A percentile compares a stretch with the other conserved stretches of the same genome.
Evolutionary conservation across 768 basidiomycete species (phyloP).

Genomic region (Mycena amicta): DNA sequence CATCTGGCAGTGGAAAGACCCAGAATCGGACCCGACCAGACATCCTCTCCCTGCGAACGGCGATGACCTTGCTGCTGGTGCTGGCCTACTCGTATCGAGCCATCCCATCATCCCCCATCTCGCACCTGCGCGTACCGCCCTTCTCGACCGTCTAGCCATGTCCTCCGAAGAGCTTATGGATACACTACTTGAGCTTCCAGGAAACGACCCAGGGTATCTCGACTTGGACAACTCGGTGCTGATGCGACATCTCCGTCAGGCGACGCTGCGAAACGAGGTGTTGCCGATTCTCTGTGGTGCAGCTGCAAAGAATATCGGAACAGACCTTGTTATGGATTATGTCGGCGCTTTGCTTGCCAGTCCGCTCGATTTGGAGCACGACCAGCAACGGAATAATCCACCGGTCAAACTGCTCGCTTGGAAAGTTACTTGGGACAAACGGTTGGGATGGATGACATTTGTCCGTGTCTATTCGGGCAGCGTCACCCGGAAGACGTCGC

Average conservation of each 20-base stretch:
- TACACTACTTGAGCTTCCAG: conserved; percentile 56
- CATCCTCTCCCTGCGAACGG: conserved; percentile 55
- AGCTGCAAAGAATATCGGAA: conserved; percentile 79
- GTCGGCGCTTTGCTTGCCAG: conserved; percentile 79
- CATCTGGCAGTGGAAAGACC: conserved; percentile 69
- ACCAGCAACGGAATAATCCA: conserved; percentile 44
- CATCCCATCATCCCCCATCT: conserved; percentile 76
- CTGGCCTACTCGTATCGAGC: conserved; percentile 48
- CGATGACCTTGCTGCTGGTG: conserved; percentile 40
- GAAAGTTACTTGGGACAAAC: conserved; percentile 88
- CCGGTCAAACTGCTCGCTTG: conserved; percentile 74
- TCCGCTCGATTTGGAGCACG: conserved; percentile 65
- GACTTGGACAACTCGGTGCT: conserved; percentile 54
- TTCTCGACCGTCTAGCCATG: conserved; percentile 82
- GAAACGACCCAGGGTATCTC: conserved; percentile 66
- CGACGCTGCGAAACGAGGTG: conserved; percentile 65
- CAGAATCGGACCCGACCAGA: conserved; percentile 46
- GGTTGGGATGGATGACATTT: conserved; percentile 89
- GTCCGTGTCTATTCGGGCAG: conserved; percentile 87
- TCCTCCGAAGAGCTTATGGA: conserved; percentile 83
- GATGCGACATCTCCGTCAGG: conserved; percentile 64
- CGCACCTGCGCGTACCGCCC: conserved; percentile 62
- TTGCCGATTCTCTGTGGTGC: conserved; percentile 85
- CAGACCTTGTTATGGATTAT: conserved; percentile 80
- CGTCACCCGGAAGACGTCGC: conserved; percentile 58